phyloP scores from a whole-genome alignment of 1,284 basidiomycete genomes.

The Vanrija humicola region DNA sequence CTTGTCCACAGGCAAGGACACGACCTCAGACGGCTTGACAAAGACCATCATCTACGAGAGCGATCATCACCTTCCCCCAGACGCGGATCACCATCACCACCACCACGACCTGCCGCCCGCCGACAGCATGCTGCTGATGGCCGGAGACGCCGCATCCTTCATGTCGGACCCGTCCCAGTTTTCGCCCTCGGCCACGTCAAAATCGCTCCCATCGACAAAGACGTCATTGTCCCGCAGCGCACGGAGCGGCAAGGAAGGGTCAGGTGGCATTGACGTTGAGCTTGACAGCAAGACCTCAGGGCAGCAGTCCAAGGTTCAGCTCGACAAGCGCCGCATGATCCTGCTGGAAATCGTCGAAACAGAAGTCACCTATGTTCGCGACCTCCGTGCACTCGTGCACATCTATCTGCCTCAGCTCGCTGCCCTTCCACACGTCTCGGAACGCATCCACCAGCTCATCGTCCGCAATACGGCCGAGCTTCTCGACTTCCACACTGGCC shows the following conservation, averaged over 20 bases:
- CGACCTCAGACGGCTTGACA: neutral
- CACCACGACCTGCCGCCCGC: too few species aligned
- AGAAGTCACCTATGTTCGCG: conserved; percentile 72
- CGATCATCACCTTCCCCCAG: neutral
- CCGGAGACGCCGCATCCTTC: conserved; percentile 21
- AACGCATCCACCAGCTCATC: conserved; percentile 49
- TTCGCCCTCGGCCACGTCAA: conserved; percentile 36
- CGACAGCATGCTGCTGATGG: neutral
- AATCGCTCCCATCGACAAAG: conserved; percentile 44
- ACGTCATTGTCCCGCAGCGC: conserved; percentile 46
- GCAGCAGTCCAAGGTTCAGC: conserved; percentile 17
- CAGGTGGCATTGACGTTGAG: neutral
- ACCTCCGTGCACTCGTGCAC: conserved; percentile 68
- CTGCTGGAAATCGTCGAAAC: conserved; percentile 71
- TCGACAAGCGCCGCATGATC: conserved; percentile 40
- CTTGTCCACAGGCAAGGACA: neutral
- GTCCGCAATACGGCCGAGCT: conserved; percentile 70
- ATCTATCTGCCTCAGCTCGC: conserved; percentile 52
- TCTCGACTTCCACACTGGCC: conserved; percentile 67
- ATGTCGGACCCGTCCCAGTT: conserved; percentile 20
- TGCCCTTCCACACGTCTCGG: conserved; percentile 45
- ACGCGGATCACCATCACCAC: too few species aligned
- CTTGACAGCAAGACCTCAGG: neutral
- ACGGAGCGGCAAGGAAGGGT: conserved; percentile 41
- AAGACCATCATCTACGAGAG: neutral